A percentile compares a stretch with the other conserved stretches of the same genome.
These are phyloP conservation scores for Erysimum cheiri DNA, from an alignment of 441 rosid genomes.

Conservation along the genomic window DNA sequence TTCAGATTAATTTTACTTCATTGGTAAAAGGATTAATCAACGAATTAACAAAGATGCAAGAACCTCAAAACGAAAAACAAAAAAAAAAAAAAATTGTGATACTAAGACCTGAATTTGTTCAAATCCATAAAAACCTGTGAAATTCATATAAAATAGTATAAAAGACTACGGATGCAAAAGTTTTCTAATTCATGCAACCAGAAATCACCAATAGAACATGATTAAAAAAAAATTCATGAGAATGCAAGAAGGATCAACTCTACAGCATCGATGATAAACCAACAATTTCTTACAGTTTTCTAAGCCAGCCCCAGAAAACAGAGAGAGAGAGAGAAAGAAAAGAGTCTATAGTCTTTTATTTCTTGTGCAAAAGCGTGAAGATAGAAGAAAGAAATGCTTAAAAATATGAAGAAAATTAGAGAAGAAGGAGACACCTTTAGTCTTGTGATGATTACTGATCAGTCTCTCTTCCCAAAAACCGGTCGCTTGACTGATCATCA, in stretches of 20 bases:
- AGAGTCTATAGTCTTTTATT: slow-evolving; percentile 1
- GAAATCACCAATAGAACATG: not conserved
- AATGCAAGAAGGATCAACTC: slow-evolving; percentile 30
- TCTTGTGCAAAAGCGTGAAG: slow-evolving; percentile 2
- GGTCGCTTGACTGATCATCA: slow-evolving; percentile 43
- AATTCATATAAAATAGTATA: not conserved
- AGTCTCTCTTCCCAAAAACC: slow-evolving; percentile 45
- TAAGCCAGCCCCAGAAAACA: slow-evolving; percentile 16
- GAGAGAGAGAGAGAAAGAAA: not conserved
- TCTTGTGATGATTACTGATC: slow-evolving; percentile 17
- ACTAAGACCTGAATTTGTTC: not conserved
- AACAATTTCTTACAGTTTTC: slow-evolving; percentile 14
- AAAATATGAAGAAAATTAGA: slow-evolving; percentile 4
- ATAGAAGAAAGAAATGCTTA: slow-evolving; percentile 4
- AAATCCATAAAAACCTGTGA: not conserved
- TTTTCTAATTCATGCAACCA: slow-evolving; percentile 33
- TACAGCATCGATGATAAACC: not conserved
- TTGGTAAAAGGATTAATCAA: not conserved
- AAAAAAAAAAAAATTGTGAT: not conserved
- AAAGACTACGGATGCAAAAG: slow-evolving; percentile 8
- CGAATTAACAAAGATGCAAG: slow-evolving; percentile 18
- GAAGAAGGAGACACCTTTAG: slow-evolving; percentile 38
- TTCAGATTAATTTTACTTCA: not conserved
- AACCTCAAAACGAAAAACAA: not conserved
- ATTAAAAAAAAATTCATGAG: slow-evolving; percentile 3